Evolutionary conservation across 1,284 basidiomycete species (phyloP).

Genomic region (Exobasidium rhododendri): DNA sequence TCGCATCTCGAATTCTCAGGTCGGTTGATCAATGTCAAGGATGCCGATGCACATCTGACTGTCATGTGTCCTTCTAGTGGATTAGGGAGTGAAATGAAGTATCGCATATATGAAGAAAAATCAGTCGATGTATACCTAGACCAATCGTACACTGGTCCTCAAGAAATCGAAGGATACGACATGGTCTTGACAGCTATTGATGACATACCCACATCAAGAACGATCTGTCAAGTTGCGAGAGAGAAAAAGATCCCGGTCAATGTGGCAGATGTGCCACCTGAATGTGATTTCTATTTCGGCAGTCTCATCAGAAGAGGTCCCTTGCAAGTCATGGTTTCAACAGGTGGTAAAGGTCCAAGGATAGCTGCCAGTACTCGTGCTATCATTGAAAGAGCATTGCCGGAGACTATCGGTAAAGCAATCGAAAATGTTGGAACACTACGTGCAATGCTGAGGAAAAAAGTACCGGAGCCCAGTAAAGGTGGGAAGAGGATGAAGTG

Average conservation of each 20-base stretch:
- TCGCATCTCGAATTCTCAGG: slow-evolving; percentile 20
- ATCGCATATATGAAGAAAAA: slow-evolving; percentile 36
- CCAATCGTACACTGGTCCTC: slow-evolving; percentile 52
- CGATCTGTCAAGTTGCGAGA: slow-evolving; percentile 71
- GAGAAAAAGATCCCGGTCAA: slow-evolving; percentile 78
- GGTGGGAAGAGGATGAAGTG: slow-evolving; percentile 82
- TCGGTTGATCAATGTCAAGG: slow-evolving; percentile 49
- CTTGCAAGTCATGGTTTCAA: slow-evolving; percentile 91
- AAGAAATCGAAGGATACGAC: slow-evolving; percentile 60
- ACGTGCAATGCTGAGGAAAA: slow-evolving; percentile 66
- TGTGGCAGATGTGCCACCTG: slow-evolving; percentile 84
- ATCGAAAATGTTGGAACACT: slow-evolving; percentile 76
- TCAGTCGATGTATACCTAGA: slow-evolving; percentile 34
- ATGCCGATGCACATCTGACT: slow-evolving; percentile 51
- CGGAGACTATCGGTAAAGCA: slow-evolving; percentile 71
- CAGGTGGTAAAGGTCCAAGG: slow-evolving; percentile 88
- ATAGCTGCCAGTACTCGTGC: slow-evolving; percentile 78
- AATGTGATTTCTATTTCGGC: slow-evolving; percentile 98
- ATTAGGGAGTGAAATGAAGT: slow-evolving; percentile 46
- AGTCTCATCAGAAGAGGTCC: slow-evolving; percentile 86
- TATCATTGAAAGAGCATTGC: slow-evolving; percentile 68
- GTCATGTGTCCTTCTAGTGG: slow-evolving; percentile 47
- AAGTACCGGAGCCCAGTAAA: slow-evolving; percentile 71
- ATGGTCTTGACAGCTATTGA: slow-evolving; percentile 95
- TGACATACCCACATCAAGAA: slow-evolving; percentile 68